Percentiles rank a stretch among this genome's conserved stretches.
These are phyloP conservation scores for Pseudogymnoascus destructans DNA, from an alignment of 2,329 filamentous ascomycete species.

Conservation along the genomic window DNA sequence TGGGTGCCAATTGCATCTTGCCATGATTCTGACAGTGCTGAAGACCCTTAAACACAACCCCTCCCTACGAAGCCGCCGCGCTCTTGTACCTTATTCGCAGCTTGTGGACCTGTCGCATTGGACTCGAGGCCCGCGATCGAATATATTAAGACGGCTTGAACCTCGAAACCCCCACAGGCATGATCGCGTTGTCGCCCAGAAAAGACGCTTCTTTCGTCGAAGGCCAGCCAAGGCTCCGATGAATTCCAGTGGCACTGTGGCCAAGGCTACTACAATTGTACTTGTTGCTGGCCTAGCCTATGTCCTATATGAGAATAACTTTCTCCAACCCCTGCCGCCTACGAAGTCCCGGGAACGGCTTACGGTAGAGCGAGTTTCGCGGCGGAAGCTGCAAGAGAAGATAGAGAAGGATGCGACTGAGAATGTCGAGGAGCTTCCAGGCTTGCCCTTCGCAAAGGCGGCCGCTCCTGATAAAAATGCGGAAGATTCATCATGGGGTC, in stretches of 20 bases:
- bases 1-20: constrained; percentile 2
- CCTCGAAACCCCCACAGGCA: not conserved
- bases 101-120: not conserved
- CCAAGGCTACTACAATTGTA: constrained; percentile 20
- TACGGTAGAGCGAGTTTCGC: not conserved
- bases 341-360: constrained; percentile 17
- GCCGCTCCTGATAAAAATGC: not conserved
- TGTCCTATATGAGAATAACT: constrained; percentile 23
- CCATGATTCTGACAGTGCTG: not conserved
- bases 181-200: not conserved
- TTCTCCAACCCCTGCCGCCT: constrained; percentile 24
- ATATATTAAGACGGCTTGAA: not conserved
- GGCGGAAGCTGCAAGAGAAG: constrained; percentile 17
- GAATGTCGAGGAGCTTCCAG: constrained; percentile 19
- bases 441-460: constrained; percentile 17
- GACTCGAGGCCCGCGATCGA: not conserved
- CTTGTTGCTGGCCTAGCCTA: constrained; percentile 20
- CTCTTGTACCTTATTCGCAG: not conserved
- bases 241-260: constrained; percentile 14
- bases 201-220: not conserved
- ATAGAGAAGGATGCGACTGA: constrained; percentile 17
- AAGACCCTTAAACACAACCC: not conserved
- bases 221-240: constrained; percentile 11
- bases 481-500: constrained; percentile 24
- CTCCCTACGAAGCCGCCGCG: not conserved